Conservation (phyloP, 1,139 yeast species). For the Arxiozyma bovina region DNA sequence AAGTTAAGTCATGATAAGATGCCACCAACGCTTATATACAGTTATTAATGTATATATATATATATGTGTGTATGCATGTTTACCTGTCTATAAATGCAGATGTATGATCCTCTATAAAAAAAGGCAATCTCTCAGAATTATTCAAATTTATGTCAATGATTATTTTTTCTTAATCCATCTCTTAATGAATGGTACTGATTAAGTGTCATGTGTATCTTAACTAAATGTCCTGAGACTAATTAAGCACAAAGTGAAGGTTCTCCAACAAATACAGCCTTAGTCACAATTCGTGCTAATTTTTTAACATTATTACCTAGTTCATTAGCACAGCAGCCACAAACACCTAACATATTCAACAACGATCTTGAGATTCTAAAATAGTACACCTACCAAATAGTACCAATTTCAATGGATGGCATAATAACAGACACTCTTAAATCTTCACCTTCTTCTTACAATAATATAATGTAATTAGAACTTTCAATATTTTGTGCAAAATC, state of each 20-base stretch:
- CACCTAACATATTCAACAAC: conserved; percentile 89
- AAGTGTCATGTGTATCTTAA: conserved; percentile 94
- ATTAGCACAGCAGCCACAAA: conserved; percentile 91
- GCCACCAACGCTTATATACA: background rate
- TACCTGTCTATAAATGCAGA: too few relatives aligned
- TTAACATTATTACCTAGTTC: conserved; percentile 92
- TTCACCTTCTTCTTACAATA: conserved; percentile 78
- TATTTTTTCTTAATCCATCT: background rate
- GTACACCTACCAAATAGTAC: conserved; percentile 99
- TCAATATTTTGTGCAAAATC: conserved; percentile 99
- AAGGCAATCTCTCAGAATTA: background rate
- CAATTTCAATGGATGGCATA: conserved; percentile 98
- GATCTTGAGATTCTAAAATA: conserved; percentile 95
- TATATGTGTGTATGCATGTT: too few relatives aligned
- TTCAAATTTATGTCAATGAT: background rate
- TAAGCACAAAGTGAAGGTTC: conserved; percentile 92
- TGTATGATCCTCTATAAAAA: too few relatives aligned
- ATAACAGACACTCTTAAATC: conserved; percentile 86
- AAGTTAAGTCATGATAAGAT: background rate
- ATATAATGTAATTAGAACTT: conserved; percentile 91
- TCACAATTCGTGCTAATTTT: conserved; percentile 89
- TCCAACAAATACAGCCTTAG: conserved; percentile 92
- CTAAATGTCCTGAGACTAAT: conserved; percentile 96
- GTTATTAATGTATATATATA: background rate
- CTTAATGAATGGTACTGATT: conserved; percentile 43